Evolutionary conservation across 257 asterid species (phyloP).

Genomic region (Solanum sejunctum): DNA sequence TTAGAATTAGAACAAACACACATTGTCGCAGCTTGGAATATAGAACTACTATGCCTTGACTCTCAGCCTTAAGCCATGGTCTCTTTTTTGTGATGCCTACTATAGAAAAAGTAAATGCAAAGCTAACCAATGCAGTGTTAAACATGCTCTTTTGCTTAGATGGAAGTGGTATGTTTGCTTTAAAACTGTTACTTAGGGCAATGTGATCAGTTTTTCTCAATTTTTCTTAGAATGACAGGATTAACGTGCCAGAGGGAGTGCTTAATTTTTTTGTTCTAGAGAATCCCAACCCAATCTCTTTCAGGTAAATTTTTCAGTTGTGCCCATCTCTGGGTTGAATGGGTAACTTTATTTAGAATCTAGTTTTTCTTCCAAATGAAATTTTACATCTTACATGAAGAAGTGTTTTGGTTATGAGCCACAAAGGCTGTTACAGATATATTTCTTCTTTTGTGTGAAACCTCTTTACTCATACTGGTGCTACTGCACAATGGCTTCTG

Average conservation of each 20-base stretch:
- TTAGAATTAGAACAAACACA: background rate
- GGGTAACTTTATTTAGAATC: background rate
- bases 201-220: background rate
- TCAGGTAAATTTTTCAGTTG: background rate
- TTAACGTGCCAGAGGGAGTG: background rate
- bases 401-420: background rate
- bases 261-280: background rate
- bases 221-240: background rate
- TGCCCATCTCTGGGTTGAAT: background rate
- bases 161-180: background rate
- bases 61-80: background rate
- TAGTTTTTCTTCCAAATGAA: background rate
- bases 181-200: background rate
- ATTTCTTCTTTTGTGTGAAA: background rate
- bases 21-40: background rate
- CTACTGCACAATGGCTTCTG: background rate
- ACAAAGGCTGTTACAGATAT: background rate
- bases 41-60: background rate
- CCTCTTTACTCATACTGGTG: background rate
- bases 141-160: background rate
- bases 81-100: background rate
- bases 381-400: background rate
- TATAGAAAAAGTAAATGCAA: background rate
- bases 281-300: background rate
- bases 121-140: background rate